Conservation (phyloP, 129 eudicot genomes). For the Tagetes patula region DNA sequence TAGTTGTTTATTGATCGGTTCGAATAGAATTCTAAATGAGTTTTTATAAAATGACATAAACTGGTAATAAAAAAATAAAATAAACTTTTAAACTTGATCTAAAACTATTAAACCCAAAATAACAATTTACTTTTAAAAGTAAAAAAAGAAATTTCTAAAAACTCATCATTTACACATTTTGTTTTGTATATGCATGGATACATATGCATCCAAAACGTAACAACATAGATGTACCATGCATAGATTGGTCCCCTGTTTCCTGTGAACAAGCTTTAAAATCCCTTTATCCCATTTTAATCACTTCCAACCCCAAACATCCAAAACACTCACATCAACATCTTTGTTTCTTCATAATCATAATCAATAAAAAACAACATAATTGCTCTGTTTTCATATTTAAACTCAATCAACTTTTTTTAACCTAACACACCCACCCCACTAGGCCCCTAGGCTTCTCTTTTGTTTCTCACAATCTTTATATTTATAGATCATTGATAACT, state of each 20-base stretch:
- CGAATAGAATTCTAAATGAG: no score
- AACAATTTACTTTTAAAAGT: no score
- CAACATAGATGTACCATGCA: slow-evolving; percentile 19
- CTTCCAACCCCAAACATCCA: slow-evolving; percentile 32
- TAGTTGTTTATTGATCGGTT: no score
- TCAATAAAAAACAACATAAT: slow-evolving; percentile 22
- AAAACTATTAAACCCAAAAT: no score
- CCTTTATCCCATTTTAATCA: slow-evolving; percentile 23
- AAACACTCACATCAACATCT: slow-evolving; percentile 31
- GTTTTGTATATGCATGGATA: slow-evolving; percentile 32
- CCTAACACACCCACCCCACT: slow-evolving; percentile 27
- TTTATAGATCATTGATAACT: slow-evolving; percentile 36
- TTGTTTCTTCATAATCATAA: slow-evolving; percentile 19
- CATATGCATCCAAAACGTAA: slow-evolving; percentile 21
- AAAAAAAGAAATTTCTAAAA: neutral
- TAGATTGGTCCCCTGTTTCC: slow-evolving; percentile 25
- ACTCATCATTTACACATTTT: slow-evolving; percentile 3
- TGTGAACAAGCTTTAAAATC: slow-evolving; percentile 18
- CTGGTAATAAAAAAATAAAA: no score
- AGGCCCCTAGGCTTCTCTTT: slow-evolving; percentile 21
- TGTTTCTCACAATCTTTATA: slow-evolving; percentile 18
- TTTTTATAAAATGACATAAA: no score
- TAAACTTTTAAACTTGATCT: no score
- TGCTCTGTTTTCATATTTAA: slow-evolving; percentile 11
- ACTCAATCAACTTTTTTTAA: slow-evolving; percentile 22